Percentiles rank a stretch among this genome's conserved stretches.
Evolutionary conservation across 192 early-diverging fungal genomes (phyloP).

Genomic region (Coemansia sp.): DNA sequence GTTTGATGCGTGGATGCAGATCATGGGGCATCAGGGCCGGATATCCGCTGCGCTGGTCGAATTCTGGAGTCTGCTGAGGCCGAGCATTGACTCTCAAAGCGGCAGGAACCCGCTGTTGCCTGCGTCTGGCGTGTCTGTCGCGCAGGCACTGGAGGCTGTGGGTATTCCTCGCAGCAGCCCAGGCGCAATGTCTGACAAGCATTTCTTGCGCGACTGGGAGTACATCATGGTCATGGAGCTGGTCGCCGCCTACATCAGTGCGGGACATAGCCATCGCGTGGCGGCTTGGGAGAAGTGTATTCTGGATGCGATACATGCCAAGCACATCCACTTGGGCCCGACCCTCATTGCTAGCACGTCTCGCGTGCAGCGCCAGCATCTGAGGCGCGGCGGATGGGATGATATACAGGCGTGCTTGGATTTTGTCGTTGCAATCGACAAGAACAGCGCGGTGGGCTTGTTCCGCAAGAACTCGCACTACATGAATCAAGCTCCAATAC

Average conservation of each 20-base stretch:
- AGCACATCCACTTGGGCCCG: slow-evolving; percentile 11
- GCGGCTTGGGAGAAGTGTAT: slow-evolving; percentile 35
- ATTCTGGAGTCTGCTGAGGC: slow-evolving; percentile 8
- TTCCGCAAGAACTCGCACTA: background rate
- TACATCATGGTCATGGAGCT: slow-evolving; percentile 31
- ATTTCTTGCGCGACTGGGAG: slow-evolving; percentile 39
- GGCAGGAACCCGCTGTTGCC: slow-evolving; percentile 20
- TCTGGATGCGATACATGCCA: slow-evolving; percentile 8
- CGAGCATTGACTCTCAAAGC: background rate
- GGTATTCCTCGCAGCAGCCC: background rate
- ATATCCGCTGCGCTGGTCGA: slow-evolving; percentile 12
- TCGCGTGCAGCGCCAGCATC: slow-evolving; percentile 12
- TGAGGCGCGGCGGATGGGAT: slow-evolving; percentile 15
- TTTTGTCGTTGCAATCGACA: slow-evolving; percentile 21
- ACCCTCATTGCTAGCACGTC: slow-evolving; percentile 8
- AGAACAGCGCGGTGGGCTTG: background rate
- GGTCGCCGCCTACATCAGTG: slow-evolving; percentile 24
- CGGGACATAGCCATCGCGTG: background rate
- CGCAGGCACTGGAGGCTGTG: slow-evolving; percentile 8
- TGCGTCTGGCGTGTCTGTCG: background rate
- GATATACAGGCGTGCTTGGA: slow-evolving; percentile 20
- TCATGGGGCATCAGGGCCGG: slow-evolving; percentile 12
- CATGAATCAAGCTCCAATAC: slow-evolving; percentile 5
- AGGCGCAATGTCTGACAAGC: background rate
- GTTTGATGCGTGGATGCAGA: slow-evolving; percentile 41